phyloP scores from a whole-genome alignment of 495 filamentous ascomycete genomes.

The Echria macrotheca region DNA sequence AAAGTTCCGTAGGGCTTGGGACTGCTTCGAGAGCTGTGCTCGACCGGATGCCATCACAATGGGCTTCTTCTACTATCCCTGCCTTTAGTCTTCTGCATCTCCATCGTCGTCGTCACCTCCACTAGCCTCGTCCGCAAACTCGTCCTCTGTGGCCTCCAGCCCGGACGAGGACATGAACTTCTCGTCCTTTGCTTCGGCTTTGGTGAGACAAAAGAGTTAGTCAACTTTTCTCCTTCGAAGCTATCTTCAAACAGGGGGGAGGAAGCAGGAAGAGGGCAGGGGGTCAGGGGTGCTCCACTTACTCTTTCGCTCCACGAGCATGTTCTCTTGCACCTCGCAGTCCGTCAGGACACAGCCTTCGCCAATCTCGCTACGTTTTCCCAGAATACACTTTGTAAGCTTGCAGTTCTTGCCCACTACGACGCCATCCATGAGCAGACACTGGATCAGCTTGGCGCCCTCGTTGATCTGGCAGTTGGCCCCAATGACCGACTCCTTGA shows the following conservation, averaged over 20 bases:
- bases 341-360: conserved; percentile 71
- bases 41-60: no score
- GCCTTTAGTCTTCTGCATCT: conserved; percentile 7
- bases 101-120: conserved; percentile 20
- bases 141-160: conserved; percentile 55
- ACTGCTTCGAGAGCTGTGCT: no score
- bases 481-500: conserved; percentile 85
- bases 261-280: neutral
- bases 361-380: conserved; percentile 68
- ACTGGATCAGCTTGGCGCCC: conserved; percentile 73
- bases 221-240: neutral
- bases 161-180: conserved; percentile 82
- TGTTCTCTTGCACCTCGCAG: conserved; percentile 84
- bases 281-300: conserved; percentile 31
- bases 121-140: conserved; percentile 35
- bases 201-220: neutral
- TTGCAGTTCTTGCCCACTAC: conserved; percentile 70
- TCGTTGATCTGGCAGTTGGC: conserved; percentile 75
- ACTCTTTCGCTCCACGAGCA: conserved; percentile 74
- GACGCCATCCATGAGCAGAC: conserved; percentile 86
- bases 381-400: conserved; percentile 77
- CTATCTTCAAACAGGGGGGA: neutral
- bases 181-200: conserved; percentile 74
- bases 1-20: no score
- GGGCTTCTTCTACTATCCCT: no score